Percentiles rank a stretch among this genome's conserved stretches.
phyloP scores from a whole-genome alignment of 768 basidiomycete genomes.

The Boletus speciosus region DNA sequence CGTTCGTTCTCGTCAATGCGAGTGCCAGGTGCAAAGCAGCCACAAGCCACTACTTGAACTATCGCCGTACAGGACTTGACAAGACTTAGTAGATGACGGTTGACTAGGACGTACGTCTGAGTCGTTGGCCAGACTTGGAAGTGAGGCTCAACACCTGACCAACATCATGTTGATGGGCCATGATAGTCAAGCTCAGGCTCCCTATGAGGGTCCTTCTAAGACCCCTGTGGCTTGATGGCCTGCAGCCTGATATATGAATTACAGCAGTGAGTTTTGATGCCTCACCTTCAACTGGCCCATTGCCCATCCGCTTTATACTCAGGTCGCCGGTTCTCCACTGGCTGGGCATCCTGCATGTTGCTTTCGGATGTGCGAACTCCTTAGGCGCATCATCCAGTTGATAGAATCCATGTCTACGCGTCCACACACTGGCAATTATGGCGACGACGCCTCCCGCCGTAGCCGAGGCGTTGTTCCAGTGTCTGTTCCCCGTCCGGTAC shows the following conservation, averaged over 20 bases:
- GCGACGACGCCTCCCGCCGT: conserved; percentile 1
- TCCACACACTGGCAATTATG: not conserved
- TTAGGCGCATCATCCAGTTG: conserved; percentile 6
- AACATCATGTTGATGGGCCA: not conserved
- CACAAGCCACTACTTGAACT: too few relatives aligned
- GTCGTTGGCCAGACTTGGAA: not conserved
- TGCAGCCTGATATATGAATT: conserved; percentile 8
- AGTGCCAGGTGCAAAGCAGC: not conserved
- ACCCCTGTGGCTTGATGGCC: not conserved
- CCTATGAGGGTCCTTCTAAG: not conserved
- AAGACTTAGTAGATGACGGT: too few relatives aligned
- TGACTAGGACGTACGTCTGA: too few relatives aligned
- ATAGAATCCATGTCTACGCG: conserved; percentile 7
- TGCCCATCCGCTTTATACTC: conserved; percentile 9
- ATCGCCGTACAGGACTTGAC: not conserved
- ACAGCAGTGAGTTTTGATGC: not conserved
- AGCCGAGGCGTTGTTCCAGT: not conserved
- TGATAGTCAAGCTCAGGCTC: not conserved
- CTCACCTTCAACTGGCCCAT: conserved; percentile 5
- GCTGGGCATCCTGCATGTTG: conserved; percentile 6
- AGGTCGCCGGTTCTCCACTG: not conserved
- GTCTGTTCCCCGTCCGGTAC: conserved; percentile 2
- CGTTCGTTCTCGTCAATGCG: conserved; percentile 1
- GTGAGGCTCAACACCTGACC: not conserved
- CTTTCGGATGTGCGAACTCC: conserved; percentile 11